Evolutionary conservation across 306 rosid genomes (phyloP).

Genomic region (Lathyrus tuberosus): DNA sequence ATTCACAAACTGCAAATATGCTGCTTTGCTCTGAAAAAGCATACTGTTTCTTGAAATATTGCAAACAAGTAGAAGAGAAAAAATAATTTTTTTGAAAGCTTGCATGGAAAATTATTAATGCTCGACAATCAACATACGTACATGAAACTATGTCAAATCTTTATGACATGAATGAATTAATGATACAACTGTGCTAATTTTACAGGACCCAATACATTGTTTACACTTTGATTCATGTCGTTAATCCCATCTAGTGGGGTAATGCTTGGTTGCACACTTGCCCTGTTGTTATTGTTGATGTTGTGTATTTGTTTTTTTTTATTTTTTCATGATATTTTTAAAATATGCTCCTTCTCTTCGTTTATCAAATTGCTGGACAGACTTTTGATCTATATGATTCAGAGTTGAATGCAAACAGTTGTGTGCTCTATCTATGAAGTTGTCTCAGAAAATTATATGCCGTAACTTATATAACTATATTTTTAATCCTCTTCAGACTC

Average conservation of each 20-base stretch:
- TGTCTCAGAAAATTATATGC: slow-evolving; percentile 9
- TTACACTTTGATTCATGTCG: slow-evolving; percentile 24
- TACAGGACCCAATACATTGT: not conserved
- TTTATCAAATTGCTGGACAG: slow-evolving; percentile 5
- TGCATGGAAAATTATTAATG: not conserved
- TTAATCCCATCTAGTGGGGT: not conserved
- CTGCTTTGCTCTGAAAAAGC: not conserved
- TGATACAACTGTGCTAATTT: slow-evolving; percentile 6
- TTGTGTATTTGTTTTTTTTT: slow-evolving; percentile 22
- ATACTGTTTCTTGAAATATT: slow-evolving; percentile 1
- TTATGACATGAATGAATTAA: not conserved
- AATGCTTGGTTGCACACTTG: slow-evolving; percentile 25
- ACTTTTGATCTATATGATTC: slow-evolving; percentile 28
- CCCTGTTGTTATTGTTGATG: not conserved
- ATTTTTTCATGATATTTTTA: slow-evolving; percentile 14
- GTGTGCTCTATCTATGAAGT: slow-evolving; percentile 16
- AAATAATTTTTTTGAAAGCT: slow-evolving; percentile 1
- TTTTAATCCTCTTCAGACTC: slow-evolving; percentile 63
- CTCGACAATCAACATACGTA: not conserved
- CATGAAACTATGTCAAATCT: not conserved
- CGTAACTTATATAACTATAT: slow-evolving; percentile 7
- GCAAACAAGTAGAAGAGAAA: slow-evolving; percentile 8
- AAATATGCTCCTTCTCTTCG: slow-evolving; percentile 16
- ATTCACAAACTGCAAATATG: slow-evolving; percentile 4
- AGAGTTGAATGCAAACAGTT: slow-evolving; percentile 8